Evolutionary conservation across 331 rosid genomes (phyloP).

Genomic region (Rhamnella rubrinervis): DNA sequence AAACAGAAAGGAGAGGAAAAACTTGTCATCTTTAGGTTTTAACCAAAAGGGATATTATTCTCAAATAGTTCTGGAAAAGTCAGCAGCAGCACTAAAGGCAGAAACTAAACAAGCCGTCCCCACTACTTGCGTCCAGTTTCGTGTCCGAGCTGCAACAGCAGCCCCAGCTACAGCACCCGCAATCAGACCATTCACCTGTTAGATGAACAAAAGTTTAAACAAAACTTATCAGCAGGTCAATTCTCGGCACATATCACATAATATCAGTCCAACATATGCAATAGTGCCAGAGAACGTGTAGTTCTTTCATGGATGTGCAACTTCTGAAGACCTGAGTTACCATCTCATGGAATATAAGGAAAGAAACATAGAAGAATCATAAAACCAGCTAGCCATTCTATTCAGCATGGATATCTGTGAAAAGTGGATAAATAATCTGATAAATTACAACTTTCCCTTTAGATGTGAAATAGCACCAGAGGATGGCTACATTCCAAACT

Average conservation of each 20-base stretch:
- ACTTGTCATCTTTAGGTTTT: not conserved
- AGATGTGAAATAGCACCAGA: no score
- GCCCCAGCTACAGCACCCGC: slow-evolving; percentile 83
- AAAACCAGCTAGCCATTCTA: no score
- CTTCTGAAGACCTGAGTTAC: no score
- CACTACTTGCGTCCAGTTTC: slow-evolving; percentile 57
- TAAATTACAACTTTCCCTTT: no score
- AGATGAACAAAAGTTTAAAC: not conserved
- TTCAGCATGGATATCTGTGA: no score
- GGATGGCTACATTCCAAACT: not conserved
- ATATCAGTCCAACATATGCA: no score
- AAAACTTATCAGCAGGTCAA: slow-evolving; percentile 13
- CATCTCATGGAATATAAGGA: no score
- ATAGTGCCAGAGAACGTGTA: no score
- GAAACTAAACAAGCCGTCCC: slow-evolving; percentile 68
- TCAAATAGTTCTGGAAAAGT: slow-evolving; percentile 47
- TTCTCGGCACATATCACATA: slow-evolving; percentile 1
- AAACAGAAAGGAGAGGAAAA: not conserved
- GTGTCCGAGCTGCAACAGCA: slow-evolving; percentile 59
- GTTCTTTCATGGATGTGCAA: no score
- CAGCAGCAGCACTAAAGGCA: slow-evolving; percentile 59
- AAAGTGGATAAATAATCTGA: no score
- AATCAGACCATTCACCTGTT: slow-evolving; percentile 75
- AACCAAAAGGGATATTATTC: not conserved
- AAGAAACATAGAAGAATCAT: no score